Percentiles rank a stretch among this genome's conserved stretches.
phyloP scores from a whole-genome alignment of 2,329 filamentous ascomycete species.

The Talaromyces sp. region DNA sequence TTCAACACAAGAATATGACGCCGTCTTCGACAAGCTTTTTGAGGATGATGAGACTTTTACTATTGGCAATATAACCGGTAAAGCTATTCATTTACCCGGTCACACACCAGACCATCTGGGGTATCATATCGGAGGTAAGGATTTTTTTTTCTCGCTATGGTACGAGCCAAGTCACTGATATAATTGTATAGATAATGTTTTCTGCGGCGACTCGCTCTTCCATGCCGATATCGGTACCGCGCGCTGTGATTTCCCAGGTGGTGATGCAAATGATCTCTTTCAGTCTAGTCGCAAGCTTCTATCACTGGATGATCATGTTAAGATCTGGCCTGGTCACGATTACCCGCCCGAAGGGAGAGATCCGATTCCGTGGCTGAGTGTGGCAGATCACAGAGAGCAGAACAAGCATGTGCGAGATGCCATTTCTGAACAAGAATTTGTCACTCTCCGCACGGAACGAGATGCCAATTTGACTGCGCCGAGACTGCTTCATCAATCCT shows the following conservation, averaged over 20 bases:
- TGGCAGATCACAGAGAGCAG: constrained; percentile 48
- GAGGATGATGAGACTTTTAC: constrained; percentile 59
- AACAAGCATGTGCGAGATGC: constrained; percentile 56
- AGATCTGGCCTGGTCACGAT: constrained; percentile 60
- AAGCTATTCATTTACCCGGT: constrained; percentile 62
- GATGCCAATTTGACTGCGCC: constrained; percentile 51
- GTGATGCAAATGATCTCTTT: constrained; percentile 50
- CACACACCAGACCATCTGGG: constrained; percentile 67
- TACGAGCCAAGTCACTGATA: background rate
- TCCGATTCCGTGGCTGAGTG: constrained; percentile 49
- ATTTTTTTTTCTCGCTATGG: background rate
- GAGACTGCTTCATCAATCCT: constrained; percentile 52
- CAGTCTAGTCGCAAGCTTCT: constrained; percentile 50
- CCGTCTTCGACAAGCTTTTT: constrained; percentile 58
- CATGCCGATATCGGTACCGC: constrained; percentile 57
- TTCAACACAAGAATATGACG: constrained; percentile 45
- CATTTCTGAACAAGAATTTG: constrained; percentile 49
- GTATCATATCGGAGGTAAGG: constrained; percentile 56
- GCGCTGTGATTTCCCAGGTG: constrained; percentile 59
- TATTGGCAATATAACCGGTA: constrained; percentile 54
- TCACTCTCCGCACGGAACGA: constrained; percentile 47
- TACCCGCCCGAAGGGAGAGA: constrained; percentile 49
- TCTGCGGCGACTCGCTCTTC: constrained; percentile 59
- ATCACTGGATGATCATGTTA: constrained; percentile 46
- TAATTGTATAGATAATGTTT: constrained; percentile 47